These are phyloP conservation scores for Colletotrichum costaricense DNA, from an alignment of 2,329 filamentous ascomycete genomes.

Conservation along the genomic window DNA sequence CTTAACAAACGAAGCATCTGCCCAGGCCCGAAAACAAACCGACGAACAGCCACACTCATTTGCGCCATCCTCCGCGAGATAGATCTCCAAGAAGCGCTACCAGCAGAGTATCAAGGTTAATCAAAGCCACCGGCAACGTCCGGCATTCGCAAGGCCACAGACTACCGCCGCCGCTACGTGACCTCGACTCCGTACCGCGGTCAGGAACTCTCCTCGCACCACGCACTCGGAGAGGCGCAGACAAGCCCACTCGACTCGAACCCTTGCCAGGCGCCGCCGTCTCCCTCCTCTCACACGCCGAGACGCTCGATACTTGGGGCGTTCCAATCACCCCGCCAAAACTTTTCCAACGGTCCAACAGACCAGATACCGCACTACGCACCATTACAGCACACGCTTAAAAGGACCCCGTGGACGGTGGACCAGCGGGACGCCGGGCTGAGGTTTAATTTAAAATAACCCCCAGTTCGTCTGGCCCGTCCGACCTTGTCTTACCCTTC, in stretches of 20 bases:
- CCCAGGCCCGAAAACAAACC: neutral
- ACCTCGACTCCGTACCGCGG: neutral
- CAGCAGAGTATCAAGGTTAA: neutral
- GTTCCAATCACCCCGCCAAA: slow-evolving; percentile 20
- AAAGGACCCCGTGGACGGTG: slow-evolving; percentile 27
- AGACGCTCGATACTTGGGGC: neutral
- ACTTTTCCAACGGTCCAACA: slow-evolving; percentile 11
- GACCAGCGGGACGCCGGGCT: slow-evolving; percentile 22
- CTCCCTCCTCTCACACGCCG: neutral
- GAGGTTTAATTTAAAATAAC: slow-evolving; percentile 33
- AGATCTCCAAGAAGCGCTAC: neutral
- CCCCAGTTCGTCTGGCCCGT: slow-evolving; percentile 34
- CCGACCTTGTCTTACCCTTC: slow-evolving; percentile 6
- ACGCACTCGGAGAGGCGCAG: slow-evolving; percentile 6
- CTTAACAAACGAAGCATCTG: neutral
- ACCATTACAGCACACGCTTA: neutral
- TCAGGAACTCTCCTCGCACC: neutral
- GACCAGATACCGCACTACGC: neutral
- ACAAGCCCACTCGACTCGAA: slow-evolving; percentile 9
- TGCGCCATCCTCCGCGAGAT: neutral
- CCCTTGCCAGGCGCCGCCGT: slow-evolving; percentile 9
- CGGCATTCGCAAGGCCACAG: neutral
- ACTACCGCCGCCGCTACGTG: neutral
- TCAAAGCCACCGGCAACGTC: neutral
- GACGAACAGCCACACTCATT: neutral